Base-by-base conservation (phyloP, 176 grass and related monocot genomes). In the Olyra latifolia region DNA sequence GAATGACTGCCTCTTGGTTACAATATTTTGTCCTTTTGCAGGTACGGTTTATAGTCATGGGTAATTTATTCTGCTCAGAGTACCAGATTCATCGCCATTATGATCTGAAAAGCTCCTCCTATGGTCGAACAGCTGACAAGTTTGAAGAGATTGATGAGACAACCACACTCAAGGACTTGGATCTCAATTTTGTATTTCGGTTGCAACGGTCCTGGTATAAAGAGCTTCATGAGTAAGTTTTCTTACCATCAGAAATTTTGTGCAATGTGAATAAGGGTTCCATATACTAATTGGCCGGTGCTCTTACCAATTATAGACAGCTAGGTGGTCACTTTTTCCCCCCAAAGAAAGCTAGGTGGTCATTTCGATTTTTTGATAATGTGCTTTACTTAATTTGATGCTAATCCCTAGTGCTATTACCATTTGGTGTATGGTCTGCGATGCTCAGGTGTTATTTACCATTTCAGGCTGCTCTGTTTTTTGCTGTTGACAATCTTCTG, bases 61-160 rank as follows among this genome's bases (percentile, higher is more conserved):
- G 65, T 19, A 80, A 80, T 16, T 41, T 80, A 0, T 80, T 80
- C 52, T 80, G 65, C 65, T 69, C 52, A 3, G 92, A 94, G 25
- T 86, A 87, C 72, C 83, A 8, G 22, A 97, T 97, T 29, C 95
- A 97, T 82, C 87, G 92, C 25, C 87, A 91, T 60, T 97, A 92
- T 19, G 95, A 97, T 66, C 74, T 97, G 66, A 97, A 97, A 87
- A 91, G 95, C 61, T 97, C 95, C 69, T 97, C 95, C 4, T 71
- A 97, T 22, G 95, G 95, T 10, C 91, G 87, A 50, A 92, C 72
- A 27, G 80, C 95, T 30, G 92, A 94, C 72, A 92, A 87, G 70
- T 82, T 89, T 66, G 85, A 92, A 25, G 89, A 91, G 45, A 92
- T 87, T 20, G 95, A 94, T 78, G 95, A 94, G 40, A 94, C 86